A percentile compares a stretch with the other conserved stretches of the same genome.
phyloP scores from a whole-genome alignment of 345 rosid species.

The Eucalyptus tenuipes region DNA sequence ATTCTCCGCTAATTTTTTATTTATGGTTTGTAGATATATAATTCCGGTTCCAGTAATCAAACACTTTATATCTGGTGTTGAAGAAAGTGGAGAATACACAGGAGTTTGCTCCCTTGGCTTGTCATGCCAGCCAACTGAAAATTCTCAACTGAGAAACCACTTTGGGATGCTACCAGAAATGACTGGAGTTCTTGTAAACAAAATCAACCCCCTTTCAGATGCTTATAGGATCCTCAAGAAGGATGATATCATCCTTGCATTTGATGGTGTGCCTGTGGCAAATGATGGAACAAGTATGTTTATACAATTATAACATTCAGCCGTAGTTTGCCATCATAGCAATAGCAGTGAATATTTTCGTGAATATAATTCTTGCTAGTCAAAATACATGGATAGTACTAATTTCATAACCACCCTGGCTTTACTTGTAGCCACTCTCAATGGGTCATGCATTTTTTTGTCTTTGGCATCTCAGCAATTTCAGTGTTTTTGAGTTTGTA shows the following conservation, averaged over 20 bases:
- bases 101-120: slow-evolving; percentile 86
- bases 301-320: background rate
- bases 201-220: slow-evolving; percentile 70
- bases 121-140: slow-evolving; percentile 80
- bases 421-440: background rate
- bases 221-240: slow-evolving; percentile 45
- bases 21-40: slow-evolving; percentile 46
- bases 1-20: background rate
- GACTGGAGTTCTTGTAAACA: slow-evolving; percentile 81
- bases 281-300: slow-evolving; percentile 71
- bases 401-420: background rate
- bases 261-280: slow-evolving; percentile 76
- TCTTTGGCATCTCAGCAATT: background rate
- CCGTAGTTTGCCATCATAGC: background rate
- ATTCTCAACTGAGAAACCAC: slow-evolving; percentile 55
- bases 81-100: slow-evolving; percentile 53
- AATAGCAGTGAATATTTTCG: background rate
- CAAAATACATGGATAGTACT: background rate
- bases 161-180: slow-evolving; percentile 49
- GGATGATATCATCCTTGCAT: slow-evolving; percentile 68
- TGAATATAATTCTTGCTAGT: background rate
- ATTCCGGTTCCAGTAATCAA: slow-evolving; percentile 79
- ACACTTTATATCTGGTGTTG: slow-evolving; percentile 66
- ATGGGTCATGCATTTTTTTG: background rate
- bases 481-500: background rate